Percentiles rank a stretch among this genome's conserved stretches.
These are phyloP conservation scores for Solanum corneliomulleri DNA, from an alignment of 257 asterid species.

Conservation along the genomic window DNA sequence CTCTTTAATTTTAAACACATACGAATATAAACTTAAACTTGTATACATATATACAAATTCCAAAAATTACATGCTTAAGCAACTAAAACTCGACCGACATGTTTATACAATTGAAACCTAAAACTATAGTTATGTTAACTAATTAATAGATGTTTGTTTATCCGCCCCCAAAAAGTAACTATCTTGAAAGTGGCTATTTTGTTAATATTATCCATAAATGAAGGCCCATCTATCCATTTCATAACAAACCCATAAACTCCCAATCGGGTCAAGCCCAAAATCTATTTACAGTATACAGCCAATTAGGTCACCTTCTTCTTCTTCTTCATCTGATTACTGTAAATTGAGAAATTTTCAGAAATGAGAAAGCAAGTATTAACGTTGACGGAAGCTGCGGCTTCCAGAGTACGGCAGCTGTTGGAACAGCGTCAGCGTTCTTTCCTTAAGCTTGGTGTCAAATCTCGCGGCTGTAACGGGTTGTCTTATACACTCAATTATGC, in stretches of 20 bases:
- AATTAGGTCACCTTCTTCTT: neutral
- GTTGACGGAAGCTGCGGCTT: constrained; percentile 73
- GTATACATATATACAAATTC: too few species aligned
- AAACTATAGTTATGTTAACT: too few species aligned
- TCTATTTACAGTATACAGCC: neutral
- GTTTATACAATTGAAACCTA: too few species aligned
- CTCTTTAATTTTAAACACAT: neutral
- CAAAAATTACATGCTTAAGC: too few species aligned
- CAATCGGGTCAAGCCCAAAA: neutral
- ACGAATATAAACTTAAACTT: too few species aligned
- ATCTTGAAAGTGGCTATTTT: neutral
- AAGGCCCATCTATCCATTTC: neutral
- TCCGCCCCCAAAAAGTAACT: too few species aligned
- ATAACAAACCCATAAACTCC: neutral
- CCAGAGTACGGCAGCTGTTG: constrained; percentile 61
- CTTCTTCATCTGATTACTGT: neutral
- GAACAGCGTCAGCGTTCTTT: constrained; percentile 74
- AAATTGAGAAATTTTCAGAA: constrained; percentile 11
- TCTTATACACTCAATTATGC: constrained; percentile 97
- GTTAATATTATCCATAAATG: neutral
- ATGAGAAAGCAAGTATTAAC: constrained; percentile 75
- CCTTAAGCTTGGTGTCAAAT: constrained; percentile 93
- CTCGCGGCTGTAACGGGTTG: constrained; percentile 98
- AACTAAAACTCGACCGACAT: too few species aligned
- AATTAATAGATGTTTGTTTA: too few species aligned